Base-by-base conservation (phyloP, 2,329 filamentous ascomycete species). In the Mollisiaceae sp. region DNA sequence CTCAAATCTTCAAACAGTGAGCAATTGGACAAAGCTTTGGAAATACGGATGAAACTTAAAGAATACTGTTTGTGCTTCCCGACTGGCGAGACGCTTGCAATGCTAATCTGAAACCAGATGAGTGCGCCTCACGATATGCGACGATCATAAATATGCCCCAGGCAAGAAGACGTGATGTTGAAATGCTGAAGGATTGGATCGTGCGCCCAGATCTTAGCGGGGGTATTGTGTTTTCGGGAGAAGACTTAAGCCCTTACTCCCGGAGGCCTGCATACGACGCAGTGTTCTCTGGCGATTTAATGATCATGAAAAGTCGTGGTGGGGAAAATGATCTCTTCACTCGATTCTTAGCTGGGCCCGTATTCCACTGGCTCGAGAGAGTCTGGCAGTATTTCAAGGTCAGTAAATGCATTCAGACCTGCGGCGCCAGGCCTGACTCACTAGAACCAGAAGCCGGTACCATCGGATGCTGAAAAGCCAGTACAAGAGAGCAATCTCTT, bases 11-110 rank as follows among this genome's bases (percentile, higher is more conserved):
- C 67, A 8, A 43, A 56, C 1, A 59, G 62, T 22, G 59, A 66
- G 24, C 64, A 67, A 36, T 64, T 45, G 64, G n/a, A 47, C 1
- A 65, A 65, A 20, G 65, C 56, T 8, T 18, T 69, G 45, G 36
- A 69, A 32, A 69, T 69, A 12, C 43, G 67, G 12, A 20, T 27
- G 18, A 69, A 69, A 39, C 24, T 69, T 1, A 32, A 58, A 45
- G 67, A 69, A 57, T 69, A 66, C 36, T 69, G 67, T 68, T n/a
- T 38, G 54, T 20, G 18, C 18, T 15, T 43, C 39, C 18, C 14
- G 12, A n/a, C 22, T 8, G 36, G 36, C 36, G 8, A n/a, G n/a
- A 6, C 27, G 27, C 6, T 32, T 32, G 20, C 11, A 14, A 11
- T 57, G 36, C 61, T 64, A 32, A 66, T 50, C 3, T 15, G 18